Evolutionary conservation across 192 early-diverging fungal genomes (phyloP).

Genomic region (Rhizophagus prolifer): DNA sequence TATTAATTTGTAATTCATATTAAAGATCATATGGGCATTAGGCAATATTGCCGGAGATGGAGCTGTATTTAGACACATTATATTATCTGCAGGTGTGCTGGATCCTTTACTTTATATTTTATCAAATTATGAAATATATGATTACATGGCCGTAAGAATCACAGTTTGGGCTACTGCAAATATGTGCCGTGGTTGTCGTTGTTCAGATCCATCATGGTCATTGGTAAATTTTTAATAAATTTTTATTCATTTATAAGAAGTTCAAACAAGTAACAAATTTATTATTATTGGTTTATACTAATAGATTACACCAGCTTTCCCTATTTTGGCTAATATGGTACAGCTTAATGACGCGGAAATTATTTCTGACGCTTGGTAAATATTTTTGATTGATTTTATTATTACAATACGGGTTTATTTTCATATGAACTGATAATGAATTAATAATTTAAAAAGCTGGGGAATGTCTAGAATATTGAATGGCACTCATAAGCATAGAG

Average conservation of each 20-base stretch:
- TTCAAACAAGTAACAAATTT: not conserved
- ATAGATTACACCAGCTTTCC: slow-evolving; percentile 21
- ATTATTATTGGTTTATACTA: not conserved
- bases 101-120: slow-evolving; percentile 21
- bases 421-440: not conserved
- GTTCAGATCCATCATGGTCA: slow-evolving; percentile 20
- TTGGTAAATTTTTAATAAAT: slow-evolving; percentile 1
- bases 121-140: slow-evolving; percentile 9
- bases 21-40: slow-evolving; percentile 23
- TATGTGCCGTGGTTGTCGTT: slow-evolving; percentile 21
- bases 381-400: not conserved
- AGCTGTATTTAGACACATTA: slow-evolving; percentile 12
- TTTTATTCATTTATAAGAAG: not conserved
- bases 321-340: slow-evolving; percentile 14
- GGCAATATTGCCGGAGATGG: slow-evolving; percentile 20
- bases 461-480: slow-evolving; percentile 24
- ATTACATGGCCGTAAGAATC: slow-evolving; percentile 21
- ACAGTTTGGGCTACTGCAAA: slow-evolving; percentile 25
- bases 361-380: slow-evolving; percentile 18
- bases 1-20: not conserved
- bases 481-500: slow-evolving; percentile 17
- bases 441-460: not conserved
- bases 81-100: slow-evolving; percentile 17
- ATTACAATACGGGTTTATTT: not conserved
- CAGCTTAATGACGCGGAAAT: slow-evolving; percentile 14